phyloP scores from a whole-genome alignment of 2,329 filamentous ascomycete species.

The Penicillium sp. region DNA sequence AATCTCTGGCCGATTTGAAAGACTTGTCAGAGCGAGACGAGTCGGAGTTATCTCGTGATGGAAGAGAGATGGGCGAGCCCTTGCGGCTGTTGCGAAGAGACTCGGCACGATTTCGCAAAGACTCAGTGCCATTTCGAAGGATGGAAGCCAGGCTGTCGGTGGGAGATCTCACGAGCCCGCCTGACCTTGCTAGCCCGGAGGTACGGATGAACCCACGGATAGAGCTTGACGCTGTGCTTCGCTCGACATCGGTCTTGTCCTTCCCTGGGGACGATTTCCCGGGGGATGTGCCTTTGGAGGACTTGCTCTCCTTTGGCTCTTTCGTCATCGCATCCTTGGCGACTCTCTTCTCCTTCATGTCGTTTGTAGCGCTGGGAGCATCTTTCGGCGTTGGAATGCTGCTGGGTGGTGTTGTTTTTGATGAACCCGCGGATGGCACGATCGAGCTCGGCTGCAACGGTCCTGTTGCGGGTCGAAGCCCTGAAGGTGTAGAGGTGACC shows the following conservation, averaged over 20 bases:
- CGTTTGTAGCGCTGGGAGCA: constrained; percentile 12
- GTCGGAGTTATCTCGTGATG: constrained; percentile 32
- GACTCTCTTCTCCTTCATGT: constrained; percentile 12
- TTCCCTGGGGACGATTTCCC: constrained; percentile 11
- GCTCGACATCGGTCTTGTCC: constrained; percentile 12
- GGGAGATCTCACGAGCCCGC: constrained; percentile 36
- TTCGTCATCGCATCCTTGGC: not conserved
- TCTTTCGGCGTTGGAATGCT: constrained; percentile 26
- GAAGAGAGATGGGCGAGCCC: constrained; percentile 22
- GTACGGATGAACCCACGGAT: constrained; percentile 49
- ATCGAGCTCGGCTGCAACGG: constrained; percentile 34
- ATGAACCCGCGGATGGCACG: constrained; percentile 30
- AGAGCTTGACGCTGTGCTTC: constrained; percentile 28
- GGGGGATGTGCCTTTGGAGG: not conserved
- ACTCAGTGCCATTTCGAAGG: constrained; percentile 32
- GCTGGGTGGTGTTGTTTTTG: constrained; percentile 23
- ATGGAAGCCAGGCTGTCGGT: constrained; percentile 35
- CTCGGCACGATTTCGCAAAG: constrained; percentile 32
- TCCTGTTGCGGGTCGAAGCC: constrained; percentile 35
- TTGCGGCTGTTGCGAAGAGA: constrained; percentile 31
- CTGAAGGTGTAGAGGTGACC: constrained; percentile 34
- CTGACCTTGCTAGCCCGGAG: constrained; percentile 37
- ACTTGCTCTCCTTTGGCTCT: constrained; percentile 2
- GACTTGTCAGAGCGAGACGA: constrained; percentile 31
- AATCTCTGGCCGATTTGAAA: constrained; percentile 27